These are phyloP conservation scores for Lasiodiplodia gonubiensis DNA, from an alignment of 2,329 filamentous ascomycete species.

Conservation along the genomic window DNA sequence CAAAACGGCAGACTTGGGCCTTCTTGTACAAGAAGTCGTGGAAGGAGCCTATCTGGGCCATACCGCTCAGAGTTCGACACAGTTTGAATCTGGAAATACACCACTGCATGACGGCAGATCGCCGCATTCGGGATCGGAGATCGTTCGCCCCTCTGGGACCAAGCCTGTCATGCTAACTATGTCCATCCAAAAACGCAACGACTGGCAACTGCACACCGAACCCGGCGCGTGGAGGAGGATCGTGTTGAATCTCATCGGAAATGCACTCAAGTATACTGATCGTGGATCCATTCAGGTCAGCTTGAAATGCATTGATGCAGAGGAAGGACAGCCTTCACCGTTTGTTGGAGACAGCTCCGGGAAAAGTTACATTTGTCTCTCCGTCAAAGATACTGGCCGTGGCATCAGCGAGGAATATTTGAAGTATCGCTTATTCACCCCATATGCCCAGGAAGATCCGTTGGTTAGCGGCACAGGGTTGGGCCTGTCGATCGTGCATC, in stretches of 20 bases:
- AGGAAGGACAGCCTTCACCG: not conserved
- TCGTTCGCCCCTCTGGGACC: not conserved
- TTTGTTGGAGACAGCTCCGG: not conserved
- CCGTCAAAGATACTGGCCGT: constrained; percentile 45
- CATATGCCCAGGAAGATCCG: constrained; percentile 48
- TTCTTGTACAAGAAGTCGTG: constrained; percentile 19
- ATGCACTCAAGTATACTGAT: constrained; percentile 32
- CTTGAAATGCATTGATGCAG: not conserved
- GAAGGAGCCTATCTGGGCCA: constrained; percentile 19
- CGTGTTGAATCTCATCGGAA: constrained; percentile 32
- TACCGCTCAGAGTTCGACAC: not conserved
- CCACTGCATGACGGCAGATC: not conserved
- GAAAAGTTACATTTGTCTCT: constrained; percentile 33
- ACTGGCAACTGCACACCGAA: constrained; percentile 53
- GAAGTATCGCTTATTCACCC: constrained; percentile 44
- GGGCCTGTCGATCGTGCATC: constrained; percentile 47
- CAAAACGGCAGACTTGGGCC: constrained; percentile 2
- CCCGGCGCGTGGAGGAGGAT: constrained; percentile 39
- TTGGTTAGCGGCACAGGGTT: constrained; percentile 46
- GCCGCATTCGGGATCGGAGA: not conserved
- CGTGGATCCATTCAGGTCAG: constrained; percentile 1
- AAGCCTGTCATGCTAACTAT: constrained; percentile 43
- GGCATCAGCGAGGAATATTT: constrained; percentile 49
- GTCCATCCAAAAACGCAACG: constrained; percentile 46
- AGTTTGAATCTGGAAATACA: not conserved